Evolutionary conservation across 1,284 basidiomycete species (phyloP).

Genomic region (Meira nashicola): DNA sequence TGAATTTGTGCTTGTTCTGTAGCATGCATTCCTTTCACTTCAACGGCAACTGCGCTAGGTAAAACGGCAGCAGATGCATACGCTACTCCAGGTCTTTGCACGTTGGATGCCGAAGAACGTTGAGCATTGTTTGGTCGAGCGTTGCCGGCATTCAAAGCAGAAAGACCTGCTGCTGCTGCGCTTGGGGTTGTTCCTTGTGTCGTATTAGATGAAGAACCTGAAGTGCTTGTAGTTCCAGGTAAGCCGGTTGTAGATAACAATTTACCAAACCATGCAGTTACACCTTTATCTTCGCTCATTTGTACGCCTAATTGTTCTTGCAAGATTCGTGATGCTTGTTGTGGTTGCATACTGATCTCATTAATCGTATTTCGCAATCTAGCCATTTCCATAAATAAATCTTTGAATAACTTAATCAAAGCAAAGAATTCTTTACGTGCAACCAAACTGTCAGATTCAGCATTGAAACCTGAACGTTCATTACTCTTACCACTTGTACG

Average conservation of each 20-base stretch:
- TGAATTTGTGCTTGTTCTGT: conserved; percentile 11
- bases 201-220: neutral
- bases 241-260: conserved; percentile 17
- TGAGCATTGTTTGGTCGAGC: neutral
- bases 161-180: neutral
- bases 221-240: conserved; percentile 15
- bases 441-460: conserved; percentile 56
- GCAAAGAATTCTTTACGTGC: conserved; percentile 76
- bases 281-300: conserved; percentile 24
- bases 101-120: neutral
- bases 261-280: conserved; percentile 32
- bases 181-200: neutral
- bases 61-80: conserved; percentile 34
- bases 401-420: conserved; percentile 78
- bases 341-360: conserved; percentile 82
- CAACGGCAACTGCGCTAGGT: conserved; percentile 33
- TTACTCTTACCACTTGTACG: conserved; percentile 50
- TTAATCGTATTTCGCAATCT: conserved; percentile 78
- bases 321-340: conserved; percentile 57
- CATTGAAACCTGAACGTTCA: conserved; percentile 56
- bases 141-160: neutral
- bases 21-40: conserved; percentile 34
- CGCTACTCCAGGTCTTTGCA: conserved; percentile 14
- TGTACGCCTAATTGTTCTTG: conserved; percentile 43
- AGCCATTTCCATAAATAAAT: conserved; percentile 77